Evolutionary conservation across 148 eudicot genomes (phyloP), one percentile per base, ranked within the genome.

Genomic region (Camellia lanceoleosa): DNA sequence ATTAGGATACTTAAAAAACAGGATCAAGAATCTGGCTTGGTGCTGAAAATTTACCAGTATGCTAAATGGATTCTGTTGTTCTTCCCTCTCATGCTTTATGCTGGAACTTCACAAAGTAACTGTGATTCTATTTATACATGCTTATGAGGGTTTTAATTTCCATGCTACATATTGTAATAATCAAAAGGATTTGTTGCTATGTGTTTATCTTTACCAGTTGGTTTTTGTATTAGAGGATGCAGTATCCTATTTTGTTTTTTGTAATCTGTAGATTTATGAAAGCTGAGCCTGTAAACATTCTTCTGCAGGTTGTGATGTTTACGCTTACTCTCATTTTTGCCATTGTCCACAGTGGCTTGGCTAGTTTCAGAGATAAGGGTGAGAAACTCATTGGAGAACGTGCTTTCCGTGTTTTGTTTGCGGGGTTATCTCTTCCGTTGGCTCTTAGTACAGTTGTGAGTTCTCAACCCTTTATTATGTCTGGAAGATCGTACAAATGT

Each of bases 361-460:
- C 99, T 75, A 92, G 95, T 88, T 85, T 96, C 30, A 88, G 99
- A 84, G 87, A 89, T 81, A 54, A 80, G 71, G 98, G 98, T n/a
- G 99, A 96, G 87, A 90, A 91, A 83, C 81, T 92, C 30, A 86
- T 96, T 20, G 99, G 99, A 82, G 99, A 94, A 78, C 92, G 99
- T 81, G 99, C 97, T 42, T 96, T 82, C 80, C 97, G 99, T 65
- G 98, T 96, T 51, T 89, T 96, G 58, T 96, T 96, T 86, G 99
- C 99, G 1, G 99, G 99, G 60, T 19, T 75, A 11, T 94, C 99
- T 74, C 94, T 96, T 83, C 99, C 99, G 64, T 79, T 96, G 72
- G 99, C 98, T 81, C 86, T 96, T 84, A 94, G 95, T 81, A 96
- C 99, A 69, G 87, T 96, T 86, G 98, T 96, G 84, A 88, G 94